These are phyloP conservation scores for Closterium sp. DNA, from an alignment of 139 green algal species.

Conservation along the genomic window DNA sequence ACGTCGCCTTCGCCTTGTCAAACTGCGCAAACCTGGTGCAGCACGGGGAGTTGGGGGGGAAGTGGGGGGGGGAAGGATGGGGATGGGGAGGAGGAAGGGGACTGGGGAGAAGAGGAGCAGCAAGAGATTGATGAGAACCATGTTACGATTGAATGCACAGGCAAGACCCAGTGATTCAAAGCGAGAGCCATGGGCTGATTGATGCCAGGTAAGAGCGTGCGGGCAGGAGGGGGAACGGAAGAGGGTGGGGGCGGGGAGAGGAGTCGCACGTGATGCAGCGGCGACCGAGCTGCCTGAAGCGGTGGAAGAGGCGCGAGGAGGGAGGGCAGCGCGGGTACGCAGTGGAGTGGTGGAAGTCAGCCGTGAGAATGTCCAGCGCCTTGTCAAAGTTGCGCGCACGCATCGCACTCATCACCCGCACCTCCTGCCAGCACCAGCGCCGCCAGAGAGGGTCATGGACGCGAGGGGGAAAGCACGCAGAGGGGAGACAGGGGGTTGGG, in stretches of 20 bases:
- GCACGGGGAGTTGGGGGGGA: neutral
- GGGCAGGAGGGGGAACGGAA: neutral
- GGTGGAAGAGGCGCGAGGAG: constrained; percentile 23
- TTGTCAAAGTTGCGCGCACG: constrained; percentile 24
- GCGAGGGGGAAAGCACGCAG: neutral
- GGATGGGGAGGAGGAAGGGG: neutral
- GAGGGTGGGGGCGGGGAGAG: neutral
- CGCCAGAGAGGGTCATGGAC: too few relatives aligned
- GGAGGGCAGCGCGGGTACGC: constrained; percentile 46
- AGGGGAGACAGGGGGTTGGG: neutral
- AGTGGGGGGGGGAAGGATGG: neutral
- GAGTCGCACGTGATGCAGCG: constrained; percentile 35
- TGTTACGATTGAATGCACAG: too few relatives aligned
- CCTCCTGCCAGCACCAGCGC: constrained; percentile 34
- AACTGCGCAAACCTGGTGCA: constrained; percentile 45
- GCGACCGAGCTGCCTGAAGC: constrained; percentile 35
- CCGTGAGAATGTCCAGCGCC: constrained; percentile 29
- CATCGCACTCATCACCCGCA: constrained; percentile 33
- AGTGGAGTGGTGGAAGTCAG: constrained; percentile 38
- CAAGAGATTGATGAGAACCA: neutral
- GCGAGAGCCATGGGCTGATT: neutral
- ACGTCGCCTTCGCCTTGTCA: constrained; percentile 38
- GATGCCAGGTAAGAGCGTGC: too few relatives aligned
- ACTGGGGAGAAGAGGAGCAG: neutral
- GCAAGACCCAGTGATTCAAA: neutral